Evolutionary conservation across 2,329 filamentous ascomycete species (phyloP).

Genomic region (Nothophaeocryptopus gaeumannii): DNA sequence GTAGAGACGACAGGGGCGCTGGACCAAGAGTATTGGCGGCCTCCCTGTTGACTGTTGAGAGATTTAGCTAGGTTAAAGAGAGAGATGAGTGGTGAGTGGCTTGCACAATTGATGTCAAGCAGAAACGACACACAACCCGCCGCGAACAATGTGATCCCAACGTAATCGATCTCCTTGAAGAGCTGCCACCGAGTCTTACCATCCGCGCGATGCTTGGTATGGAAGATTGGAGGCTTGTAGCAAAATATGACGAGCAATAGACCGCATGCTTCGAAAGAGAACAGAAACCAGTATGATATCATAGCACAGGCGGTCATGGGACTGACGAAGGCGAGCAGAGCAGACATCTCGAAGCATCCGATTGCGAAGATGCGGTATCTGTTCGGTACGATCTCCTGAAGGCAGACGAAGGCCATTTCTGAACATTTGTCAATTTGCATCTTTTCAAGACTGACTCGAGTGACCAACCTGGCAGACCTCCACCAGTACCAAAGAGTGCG

Average conservation of each 20-base stretch:
- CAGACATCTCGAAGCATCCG: slow-evolving; percentile 24
- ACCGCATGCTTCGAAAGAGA: slow-evolving; percentile 14
- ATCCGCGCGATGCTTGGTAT: slow-evolving; percentile 33
- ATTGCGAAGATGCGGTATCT: slow-evolving; percentile 33
- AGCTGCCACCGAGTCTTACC: slow-evolving; percentile 29
- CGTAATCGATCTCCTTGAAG: slow-evolving; percentile 49
- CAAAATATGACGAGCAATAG: slow-evolving; percentile 35
- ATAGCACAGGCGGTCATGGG: slow-evolving; percentile 18
- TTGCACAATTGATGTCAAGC: slow-evolving; percentile 14
- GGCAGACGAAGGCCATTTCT: slow-evolving; percentile 29
- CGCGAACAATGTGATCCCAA: slow-evolving; percentile 39
- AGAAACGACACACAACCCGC: slow-evolving; percentile 10
- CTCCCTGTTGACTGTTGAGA: slow-evolving; percentile 8
- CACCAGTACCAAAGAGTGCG: slow-evolving; percentile 28
- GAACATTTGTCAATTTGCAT: not conserved
- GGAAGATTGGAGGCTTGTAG: slow-evolving; percentile 32
- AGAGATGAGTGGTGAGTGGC: not conserved
- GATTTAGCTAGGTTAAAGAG: not conserved
- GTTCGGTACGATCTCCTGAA: slow-evolving; percentile 33
- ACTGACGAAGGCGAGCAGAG: slow-evolving; percentile 25
- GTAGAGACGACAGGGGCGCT: slow-evolving; percentile 12
- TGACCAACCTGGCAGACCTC: slow-evolving; percentile 24
- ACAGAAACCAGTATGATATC: slow-evolving; percentile 18
- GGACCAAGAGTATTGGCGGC: slow-evolving; percentile 16
- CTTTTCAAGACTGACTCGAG: not conserved